Evolutionary conservation across 2,329 filamentous ascomycete genomes (phyloP), one percentile per base, ranked within the genome.

Genomic region (Rhexocercosporidium sp.): DNA sequence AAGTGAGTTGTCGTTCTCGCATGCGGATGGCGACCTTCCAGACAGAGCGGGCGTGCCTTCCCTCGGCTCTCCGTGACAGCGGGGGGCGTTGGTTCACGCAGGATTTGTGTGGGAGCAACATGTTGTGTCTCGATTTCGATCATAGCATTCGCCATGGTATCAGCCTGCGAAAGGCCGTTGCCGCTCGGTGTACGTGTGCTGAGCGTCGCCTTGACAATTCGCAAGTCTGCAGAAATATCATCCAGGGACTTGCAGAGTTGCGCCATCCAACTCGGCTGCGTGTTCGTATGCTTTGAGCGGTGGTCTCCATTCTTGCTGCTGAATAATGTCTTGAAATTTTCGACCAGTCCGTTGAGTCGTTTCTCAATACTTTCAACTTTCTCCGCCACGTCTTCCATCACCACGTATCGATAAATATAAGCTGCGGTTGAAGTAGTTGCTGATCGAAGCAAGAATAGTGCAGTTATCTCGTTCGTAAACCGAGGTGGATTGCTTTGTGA

Each of bases 201-300:
- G 16, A 65, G 63, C 56, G 56, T 54, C 31, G 49, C 37, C 63
- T 65, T 65, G 6, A 65, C 31, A 49, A 27, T 61, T 34, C 37
- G 49, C 29, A 65, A 54, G 37, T 65, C 56, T 34, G 41, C 56
- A 53, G 34, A 65, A 65, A 65, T 65, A 44, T 61, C 14, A 61
- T 61, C 41, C 4, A 65, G 37, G 41, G 46, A 41, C 46, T 53
- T 41, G 54, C 49, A 46, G 46, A 60, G 34, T 65, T 65, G n/a
- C 34, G 25, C 63, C 12, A 61, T 20, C 63, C 16, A 65, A 51
- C 12, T 49, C 31, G 20, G 46, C 44, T 44, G 51, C 37, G 31
- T 53, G 1, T 65, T 54, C 9, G n/a, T 54, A 44, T 41, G 53
- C 44, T 22, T 54, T 60, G 11, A 53, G 46, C 51, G 14, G 29